Evolutionary conservation across 768 basidiomycete genomes (phyloP).

Genomic region (Hortiboletus flavorubellus): DNA sequence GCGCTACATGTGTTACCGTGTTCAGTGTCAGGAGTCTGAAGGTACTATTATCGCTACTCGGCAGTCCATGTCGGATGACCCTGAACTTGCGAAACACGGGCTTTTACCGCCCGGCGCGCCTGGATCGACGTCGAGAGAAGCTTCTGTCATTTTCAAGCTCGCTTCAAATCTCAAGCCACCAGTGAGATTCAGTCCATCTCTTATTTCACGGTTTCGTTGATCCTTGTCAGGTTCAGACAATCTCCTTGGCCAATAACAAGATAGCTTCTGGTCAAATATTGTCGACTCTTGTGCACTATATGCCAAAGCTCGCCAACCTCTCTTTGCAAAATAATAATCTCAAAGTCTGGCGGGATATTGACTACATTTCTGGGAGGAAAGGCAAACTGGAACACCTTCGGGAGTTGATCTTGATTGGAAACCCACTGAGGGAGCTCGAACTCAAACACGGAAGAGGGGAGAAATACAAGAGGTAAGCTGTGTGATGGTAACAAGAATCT

Average conservation of each 20-base stretch:
- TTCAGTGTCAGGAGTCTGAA: neutral
- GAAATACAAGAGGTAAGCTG: conserved; percentile 63
- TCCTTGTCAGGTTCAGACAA: conserved; percentile 57
- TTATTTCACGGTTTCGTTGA: neutral
- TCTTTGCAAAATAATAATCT: conserved; percentile 79
- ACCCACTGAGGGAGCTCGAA: conserved; percentile 67
- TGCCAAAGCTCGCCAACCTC: conserved; percentile 77
- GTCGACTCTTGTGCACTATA: conserved; percentile 60
- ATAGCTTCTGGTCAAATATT: conserved; percentile 59
- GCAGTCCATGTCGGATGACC: conserved; percentile 77
- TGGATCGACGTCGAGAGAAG: conserved; percentile 60
- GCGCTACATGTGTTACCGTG: conserved; percentile 23
- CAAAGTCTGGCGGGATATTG: conserved; percentile 65
- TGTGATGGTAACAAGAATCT: neutral
- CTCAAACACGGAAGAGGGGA: conserved; percentile 54
- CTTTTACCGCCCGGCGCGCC: conserved; percentile 67
- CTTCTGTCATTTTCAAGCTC: conserved; percentile 86
- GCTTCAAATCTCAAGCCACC: conserved; percentile 75
- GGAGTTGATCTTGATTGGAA: conserved; percentile 72
- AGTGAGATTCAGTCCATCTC: conserved; percentile 36
- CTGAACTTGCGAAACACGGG: conserved; percentile 66
- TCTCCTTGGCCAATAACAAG: conserved; percentile 83
- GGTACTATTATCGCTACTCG: conserved; percentile 8
- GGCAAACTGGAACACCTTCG: conserved; percentile 61
- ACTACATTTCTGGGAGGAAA: conserved; percentile 53